phyloP scores from a whole-genome alignment of 1,139 yeast species.

The Yamadazyma trypodendri region DNA sequence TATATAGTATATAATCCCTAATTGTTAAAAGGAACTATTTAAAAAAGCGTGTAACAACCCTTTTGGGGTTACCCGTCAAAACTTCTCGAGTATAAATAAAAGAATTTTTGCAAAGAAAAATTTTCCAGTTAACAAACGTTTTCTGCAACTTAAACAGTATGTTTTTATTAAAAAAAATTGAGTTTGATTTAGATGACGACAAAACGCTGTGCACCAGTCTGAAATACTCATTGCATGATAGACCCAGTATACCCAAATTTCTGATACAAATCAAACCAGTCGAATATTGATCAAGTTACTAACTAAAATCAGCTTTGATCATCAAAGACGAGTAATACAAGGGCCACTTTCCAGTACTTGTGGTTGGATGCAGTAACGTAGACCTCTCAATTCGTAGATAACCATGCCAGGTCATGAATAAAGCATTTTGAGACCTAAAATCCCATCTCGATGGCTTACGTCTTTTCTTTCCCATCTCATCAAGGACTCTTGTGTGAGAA shows the following conservation, averaged over 20 bases:
- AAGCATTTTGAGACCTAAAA: too few species aligned
- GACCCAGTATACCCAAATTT: slow-evolving; percentile 52
- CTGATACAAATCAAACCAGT: slow-evolving; percentile 24
- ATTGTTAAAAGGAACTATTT: too few species aligned
- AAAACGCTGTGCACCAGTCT: slow-evolving; percentile 56
- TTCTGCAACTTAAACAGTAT: slow-evolving; percentile 3
- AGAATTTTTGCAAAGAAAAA: neutral
- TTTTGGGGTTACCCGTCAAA: neutral
- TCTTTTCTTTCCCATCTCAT: too few species aligned
- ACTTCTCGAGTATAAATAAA: neutral
- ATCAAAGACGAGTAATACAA: too few species aligned
- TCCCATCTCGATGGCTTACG: too few species aligned
- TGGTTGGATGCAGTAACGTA: too few species aligned
- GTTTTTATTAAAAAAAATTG: neutral
- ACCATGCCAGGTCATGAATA: too few species aligned
- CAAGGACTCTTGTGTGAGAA: too few species aligned
- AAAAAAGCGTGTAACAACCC: neutral
- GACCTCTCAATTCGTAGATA: too few species aligned
- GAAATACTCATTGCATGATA: slow-evolving; percentile 47
- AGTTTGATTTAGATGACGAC: slow-evolving; percentile 31
- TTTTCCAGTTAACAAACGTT: slow-evolving; percentile 2
- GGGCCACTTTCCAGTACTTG: too few species aligned
- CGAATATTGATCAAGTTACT: neutral
- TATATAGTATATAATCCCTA: neutral
- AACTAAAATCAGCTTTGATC: too few species aligned